A percentile compares a stretch with the other conserved stretches of the same genome.
phyloP scores from a whole-genome alignment of 1,284 basidiomycete genomes.

The Caloboletus inedulis region DNA sequence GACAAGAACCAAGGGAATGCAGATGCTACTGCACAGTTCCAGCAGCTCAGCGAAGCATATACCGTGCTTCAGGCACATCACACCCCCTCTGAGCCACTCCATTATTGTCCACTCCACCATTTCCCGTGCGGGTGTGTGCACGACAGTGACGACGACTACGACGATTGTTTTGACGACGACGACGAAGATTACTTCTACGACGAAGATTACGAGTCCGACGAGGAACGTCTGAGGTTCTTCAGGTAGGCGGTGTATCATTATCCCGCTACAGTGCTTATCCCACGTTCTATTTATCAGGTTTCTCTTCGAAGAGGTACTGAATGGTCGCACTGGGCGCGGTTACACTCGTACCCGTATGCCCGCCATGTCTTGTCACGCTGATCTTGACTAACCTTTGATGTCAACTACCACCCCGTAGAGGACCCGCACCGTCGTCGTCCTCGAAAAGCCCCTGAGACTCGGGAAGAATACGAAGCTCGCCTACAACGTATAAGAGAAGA shows the following conservation, averaged over 20 bases:
- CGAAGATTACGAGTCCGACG: conserved; percentile 34
- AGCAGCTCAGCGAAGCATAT: conserved; percentile 66
- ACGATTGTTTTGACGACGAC: conserved; percentile 36
- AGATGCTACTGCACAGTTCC: conserved; percentile 65
- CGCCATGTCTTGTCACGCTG: conserved; percentile 1
- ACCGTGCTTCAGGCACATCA: conserved; percentile 55
- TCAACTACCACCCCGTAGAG: conserved; percentile 13
- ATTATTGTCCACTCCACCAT: conserved; percentile 21
- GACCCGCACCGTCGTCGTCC: conserved; percentile 18
- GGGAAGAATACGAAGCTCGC: conserved; percentile 49
- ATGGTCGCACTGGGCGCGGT: conserved; percentile 34
- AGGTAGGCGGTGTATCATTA: conserved; percentile 32
- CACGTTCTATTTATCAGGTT: conserved; percentile 33
- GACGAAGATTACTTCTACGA: conserved; percentile 37
- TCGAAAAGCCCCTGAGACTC: conserved; percentile 38
- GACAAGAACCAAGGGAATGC: conserved; percentile 68
- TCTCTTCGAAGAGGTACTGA: conserved; percentile 46
- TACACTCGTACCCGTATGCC: conserved; percentile 26
- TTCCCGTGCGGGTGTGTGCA: conserved; percentile 12
- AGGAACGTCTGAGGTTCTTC: conserved; percentile 41
- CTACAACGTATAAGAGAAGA: conserved; percentile 50
- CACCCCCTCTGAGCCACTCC: conserved; percentile 29
- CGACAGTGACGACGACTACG: conserved; percentile 27
- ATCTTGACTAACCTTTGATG: conserved; percentile 10
- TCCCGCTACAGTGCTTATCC: conserved; percentile 3